A percentile compares a stretch with the other conserved stretches of the same genome.
Conservation (phyloP, 768 basidiomycete genomes). For the Hygrophorus pudorinus region DNA sequence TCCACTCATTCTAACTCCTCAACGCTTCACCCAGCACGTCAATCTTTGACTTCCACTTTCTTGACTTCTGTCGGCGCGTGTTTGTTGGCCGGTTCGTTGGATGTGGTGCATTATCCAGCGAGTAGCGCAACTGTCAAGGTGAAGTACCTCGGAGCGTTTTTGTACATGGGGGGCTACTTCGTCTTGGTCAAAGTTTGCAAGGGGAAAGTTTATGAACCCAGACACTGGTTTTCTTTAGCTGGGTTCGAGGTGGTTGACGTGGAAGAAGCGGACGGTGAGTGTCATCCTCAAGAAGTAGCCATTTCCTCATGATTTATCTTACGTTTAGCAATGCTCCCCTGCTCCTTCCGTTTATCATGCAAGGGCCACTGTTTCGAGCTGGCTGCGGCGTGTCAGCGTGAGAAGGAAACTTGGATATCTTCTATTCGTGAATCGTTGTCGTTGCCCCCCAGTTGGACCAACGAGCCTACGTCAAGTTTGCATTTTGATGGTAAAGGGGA, state of each 20-base stretch:
- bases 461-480: constrained; percentile 58
- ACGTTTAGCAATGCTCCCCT: constrained; percentile 64
- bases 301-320: constrained; percentile 3
- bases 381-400: constrained; percentile 72
- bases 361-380: constrained; percentile 75
- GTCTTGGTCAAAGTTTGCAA: constrained; percentile 82
- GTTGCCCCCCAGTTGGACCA: constrained; percentile 37
- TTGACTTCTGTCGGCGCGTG: constrained; percentile 71
- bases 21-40: constrained; percentile 21
- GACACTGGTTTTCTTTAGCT: constrained; percentile 77
- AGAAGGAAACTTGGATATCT: constrained; percentile 82
- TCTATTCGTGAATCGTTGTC: constrained; percentile 48
- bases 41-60: constrained; percentile 42
- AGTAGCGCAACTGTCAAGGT: constrained; percentile 48
- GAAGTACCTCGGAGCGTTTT: constrained; percentile 84
- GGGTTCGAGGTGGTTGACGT: constrained; percentile 64
- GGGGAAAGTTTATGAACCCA: constrained; percentile 72
- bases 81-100: constrained; percentile 74
- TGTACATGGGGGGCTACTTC: constrained; percentile 80
- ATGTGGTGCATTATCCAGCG: constrained; percentile 62
- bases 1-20: constrained; percentile 16
- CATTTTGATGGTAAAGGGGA: constrained; percentile 35
- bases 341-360: constrained; percentile 65
- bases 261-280: constrained; percentile 67
- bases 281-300: neutral